Base-by-base conservation (phyloP, 345 rosid genomes). In the Salix purpurea region DNA sequence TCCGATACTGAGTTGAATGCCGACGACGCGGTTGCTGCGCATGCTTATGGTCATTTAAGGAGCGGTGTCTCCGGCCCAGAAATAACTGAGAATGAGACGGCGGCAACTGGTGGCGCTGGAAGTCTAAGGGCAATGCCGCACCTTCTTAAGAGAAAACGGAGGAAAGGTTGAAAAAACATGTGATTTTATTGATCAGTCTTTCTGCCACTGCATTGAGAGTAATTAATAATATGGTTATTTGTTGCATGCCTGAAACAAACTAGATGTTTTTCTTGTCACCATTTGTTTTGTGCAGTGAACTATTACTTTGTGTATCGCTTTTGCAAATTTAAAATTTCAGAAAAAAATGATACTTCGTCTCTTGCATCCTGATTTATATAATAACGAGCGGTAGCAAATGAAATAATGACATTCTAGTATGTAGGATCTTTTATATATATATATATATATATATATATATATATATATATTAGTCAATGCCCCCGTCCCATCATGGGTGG, bases 141-240 rank as follows among this genome's bases (percentile, higher is more conserved):
- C 44, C 75, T 74, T 71, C 87, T 88, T 76, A 89, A 82, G 75
- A 86, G 90, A 71, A 91, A 88, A 66, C 84, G 87, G 6, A 85
- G 91, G 77, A 88, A 85, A 79, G 74, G 72, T 60, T 88, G 82
- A 88, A 34, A 48, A 50, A 40, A 40, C 44, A 11, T 44, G 50
- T 44, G 50, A 44, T 44, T 44, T 13, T 44, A 14, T 11, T 2
- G 14, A 44, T 44, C 50, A 44, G 50, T 44, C 50, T 14, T 13
- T 1, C 50, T 0, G 15, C 14, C 48, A 40, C 10, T 10, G 44
- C 42, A 39, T 39, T 8, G 42, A 39, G 42, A 39, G 42, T 39
- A 39, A 39, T 39, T 10, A 50, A 16, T 50, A 50, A 16, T 16
- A 50, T 50, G 7, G 56, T 50, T 50, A 18, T 6, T 7, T 44